These are phyloP conservation scores for Barnettozyma populi DNA, from an alignment of 805 yeast genomes.

Conservation along the genomic window DNA sequence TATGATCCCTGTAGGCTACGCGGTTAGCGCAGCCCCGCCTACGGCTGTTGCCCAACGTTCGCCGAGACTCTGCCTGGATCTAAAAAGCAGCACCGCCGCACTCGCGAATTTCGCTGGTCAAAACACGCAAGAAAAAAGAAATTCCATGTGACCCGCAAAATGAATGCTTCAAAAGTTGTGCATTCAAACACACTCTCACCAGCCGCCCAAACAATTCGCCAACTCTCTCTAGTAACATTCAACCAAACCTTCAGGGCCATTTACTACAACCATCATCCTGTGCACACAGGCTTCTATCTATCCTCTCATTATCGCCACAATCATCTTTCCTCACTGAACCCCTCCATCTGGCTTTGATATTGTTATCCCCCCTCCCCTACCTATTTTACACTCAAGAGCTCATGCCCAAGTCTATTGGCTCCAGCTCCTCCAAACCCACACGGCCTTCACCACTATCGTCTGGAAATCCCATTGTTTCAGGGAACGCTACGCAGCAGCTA, in stretches of 20 bases:
- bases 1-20: too few species aligned
- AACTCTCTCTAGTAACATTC: not conserved
- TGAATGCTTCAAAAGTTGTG: not conserved
- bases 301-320: too few species aligned
- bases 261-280: not conserved
- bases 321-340: too few species aligned
- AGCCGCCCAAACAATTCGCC: not conserved
- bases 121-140: not conserved
- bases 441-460: slow-evolving; percentile 18
- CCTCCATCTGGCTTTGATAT: too few species aligned
- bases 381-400: not conserved
- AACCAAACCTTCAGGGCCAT: not conserved
- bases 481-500: not conserved
- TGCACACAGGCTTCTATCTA: too few species aligned
- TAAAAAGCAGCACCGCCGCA: not conserved
- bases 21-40: not conserved
- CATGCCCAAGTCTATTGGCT: not conserved
- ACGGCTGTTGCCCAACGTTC: not conserved
- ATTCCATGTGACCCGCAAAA: not conserved
- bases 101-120: not conserved
- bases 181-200: not conserved
- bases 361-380: not conserved
- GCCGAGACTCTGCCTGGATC: not conserved
- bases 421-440: slow-evolving; percentile 9
- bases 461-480: not conserved